Base-by-base conservation (phyloP, 2,329 filamentous ascomycete genomes). In the Cercospora beticola region DNA sequence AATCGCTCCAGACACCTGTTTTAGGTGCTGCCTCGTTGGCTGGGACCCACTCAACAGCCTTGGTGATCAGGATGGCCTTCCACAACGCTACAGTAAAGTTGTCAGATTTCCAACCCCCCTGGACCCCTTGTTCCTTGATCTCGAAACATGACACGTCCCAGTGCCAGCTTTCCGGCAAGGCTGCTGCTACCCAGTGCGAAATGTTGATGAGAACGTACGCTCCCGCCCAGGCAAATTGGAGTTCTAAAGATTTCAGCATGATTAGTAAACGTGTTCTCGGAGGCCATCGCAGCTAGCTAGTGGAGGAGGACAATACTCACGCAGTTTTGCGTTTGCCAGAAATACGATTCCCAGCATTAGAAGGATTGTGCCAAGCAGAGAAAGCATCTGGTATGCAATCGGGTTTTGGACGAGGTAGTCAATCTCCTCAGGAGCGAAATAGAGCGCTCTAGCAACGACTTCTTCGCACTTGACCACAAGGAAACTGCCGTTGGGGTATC, bases 321-420 rank as follows among this genome's bases (percentile, higher is more conserved):
- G 77, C 10, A 83, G 81, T 26, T 79, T 80, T 3, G 84, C 81
- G 65, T 85, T 86, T 69, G 82, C 83, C 3, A 86, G 80, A 52
- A 79, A 81, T 52, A 86, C 83, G 70, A 86, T 83, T 12, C 84
- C 83, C 43, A 83, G 78, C 84, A 86, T 86, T 60, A 86, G 80
- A 76, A 86, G 78, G 57, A 85, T 76, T 5, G 83, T 85, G 69
- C 83, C 84, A 3, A 84, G 71, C 23, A 86, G 75, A n/a, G 83
- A 83, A 12, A 85, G 77, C 8, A 84, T 74, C 26, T 83, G 78
- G 70, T 85, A 85, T 4, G 78, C 74, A 2, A 78, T 76, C 0
- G 78, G 79, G 65, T 80, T 75, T 31, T 78, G 73, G 23, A 85
- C 72, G 16, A 78, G 71, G 71, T 86, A 86, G 10, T 82, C 74